Conservation (phyloP, 495 filamentous ascomycete species). For the Diplogelasinospora grovesii region DNA sequence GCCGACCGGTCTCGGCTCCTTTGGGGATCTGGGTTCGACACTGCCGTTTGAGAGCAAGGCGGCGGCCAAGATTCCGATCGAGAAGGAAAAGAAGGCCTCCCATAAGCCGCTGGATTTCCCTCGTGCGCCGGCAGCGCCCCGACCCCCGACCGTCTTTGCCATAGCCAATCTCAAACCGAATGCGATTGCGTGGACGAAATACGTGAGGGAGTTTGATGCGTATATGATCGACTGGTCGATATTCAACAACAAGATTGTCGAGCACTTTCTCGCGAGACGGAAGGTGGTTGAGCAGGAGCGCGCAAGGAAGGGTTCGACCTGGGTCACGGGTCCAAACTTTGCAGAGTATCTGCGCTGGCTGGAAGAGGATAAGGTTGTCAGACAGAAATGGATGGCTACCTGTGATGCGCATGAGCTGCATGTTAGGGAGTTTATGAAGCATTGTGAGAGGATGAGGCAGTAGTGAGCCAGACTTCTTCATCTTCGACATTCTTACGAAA, state of each 20-base stretch:
- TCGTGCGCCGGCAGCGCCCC: slow-evolving; percentile 52
- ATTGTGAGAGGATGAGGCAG: slow-evolving; percentile 41
- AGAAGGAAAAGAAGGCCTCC: slow-evolving; percentile 25
- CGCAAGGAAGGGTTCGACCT: slow-evolving; percentile 33
- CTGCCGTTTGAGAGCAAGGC: slow-evolving; percentile 70
- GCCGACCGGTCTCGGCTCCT: slow-evolving; percentile 51
- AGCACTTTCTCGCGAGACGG: slow-evolving; percentile 62
- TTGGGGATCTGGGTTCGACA: slow-evolving; percentile 58
- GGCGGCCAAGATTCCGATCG: slow-evolving; percentile 37
- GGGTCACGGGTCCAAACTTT: slow-evolving; percentile 53
- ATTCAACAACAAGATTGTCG: slow-evolving; percentile 58
- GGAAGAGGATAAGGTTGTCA: slow-evolving; percentile 56
- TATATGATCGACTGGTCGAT: slow-evolving; percentile 67
- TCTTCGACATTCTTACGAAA: no score
- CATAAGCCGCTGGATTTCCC: slow-evolving; percentile 52
- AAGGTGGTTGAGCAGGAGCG: slow-evolving; percentile 43
- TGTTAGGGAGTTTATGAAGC: slow-evolving; percentile 51
- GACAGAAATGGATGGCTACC: slow-evolving; percentile 58
- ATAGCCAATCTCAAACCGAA: slow-evolving; percentile 33
- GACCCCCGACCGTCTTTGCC: slow-evolving; percentile 30
- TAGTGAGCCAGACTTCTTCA: background rate
- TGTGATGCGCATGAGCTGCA: slow-evolving; percentile 57
- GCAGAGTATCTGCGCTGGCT: slow-evolving; percentile 53
- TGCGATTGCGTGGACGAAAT: slow-evolving; percentile 49
- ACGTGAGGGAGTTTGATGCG: slow-evolving; percentile 52